Conservation (phyloP, 495 filamentous ascomycete genomes). For the Trichoderma erinaceum region DNA sequence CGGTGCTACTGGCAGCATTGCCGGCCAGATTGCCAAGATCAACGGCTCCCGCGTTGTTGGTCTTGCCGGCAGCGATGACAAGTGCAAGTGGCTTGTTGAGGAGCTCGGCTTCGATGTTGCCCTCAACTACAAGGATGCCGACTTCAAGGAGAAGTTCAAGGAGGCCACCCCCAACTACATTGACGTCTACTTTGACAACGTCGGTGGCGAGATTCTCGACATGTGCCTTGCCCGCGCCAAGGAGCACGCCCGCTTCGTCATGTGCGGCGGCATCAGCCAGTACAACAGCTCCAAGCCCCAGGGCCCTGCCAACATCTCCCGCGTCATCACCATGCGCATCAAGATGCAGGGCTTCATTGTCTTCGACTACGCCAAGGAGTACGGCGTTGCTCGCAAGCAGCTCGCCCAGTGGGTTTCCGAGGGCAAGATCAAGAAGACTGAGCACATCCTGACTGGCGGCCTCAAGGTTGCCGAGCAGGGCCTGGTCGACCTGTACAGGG, state of each 20-base stretch:
- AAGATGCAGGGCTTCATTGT: slow-evolving; percentile 55
- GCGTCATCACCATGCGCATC: slow-evolving; percentile 35
- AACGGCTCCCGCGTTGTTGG: slow-evolving; percentile 55
- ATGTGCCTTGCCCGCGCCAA: slow-evolving; percentile 52
- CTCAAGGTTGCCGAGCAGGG: slow-evolving; percentile 43
- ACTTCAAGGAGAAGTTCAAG: slow-evolving; percentile 49
- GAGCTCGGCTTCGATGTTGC: slow-evolving; percentile 59
- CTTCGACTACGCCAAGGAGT: slow-evolving; percentile 39
- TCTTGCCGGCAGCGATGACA: slow-evolving; percentile 60
- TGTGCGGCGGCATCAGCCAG: slow-evolving; percentile 47
- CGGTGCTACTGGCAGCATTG: slow-evolving; percentile 63
- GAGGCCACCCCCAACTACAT: slow-evolving; percentile 52
- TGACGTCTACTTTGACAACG: slow-evolving; percentile 63
- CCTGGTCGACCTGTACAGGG: slow-evolving; percentile 46
- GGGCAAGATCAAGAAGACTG: slow-evolving; percentile 46
- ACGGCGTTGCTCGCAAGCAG: slow-evolving; percentile 33
- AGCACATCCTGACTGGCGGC: slow-evolving; percentile 46
- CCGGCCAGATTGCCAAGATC: slow-evolving; percentile 62
- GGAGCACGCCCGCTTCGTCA: slow-evolving; percentile 50
- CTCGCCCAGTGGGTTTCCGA: slow-evolving; percentile 42
- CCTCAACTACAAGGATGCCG: slow-evolving; percentile 57
- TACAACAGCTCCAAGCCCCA: slow-evolving; percentile 31
- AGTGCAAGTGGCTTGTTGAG: slow-evolving; percentile 55
- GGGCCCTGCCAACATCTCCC: slow-evolving; percentile 34
- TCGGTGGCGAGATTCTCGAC: slow-evolving; percentile 58